A percentile compares a stretch with the other conserved stretches of the same genome.
Conservation (phyloP, 1,139 yeast species). For the Eremothecium gossypii region DNA sequence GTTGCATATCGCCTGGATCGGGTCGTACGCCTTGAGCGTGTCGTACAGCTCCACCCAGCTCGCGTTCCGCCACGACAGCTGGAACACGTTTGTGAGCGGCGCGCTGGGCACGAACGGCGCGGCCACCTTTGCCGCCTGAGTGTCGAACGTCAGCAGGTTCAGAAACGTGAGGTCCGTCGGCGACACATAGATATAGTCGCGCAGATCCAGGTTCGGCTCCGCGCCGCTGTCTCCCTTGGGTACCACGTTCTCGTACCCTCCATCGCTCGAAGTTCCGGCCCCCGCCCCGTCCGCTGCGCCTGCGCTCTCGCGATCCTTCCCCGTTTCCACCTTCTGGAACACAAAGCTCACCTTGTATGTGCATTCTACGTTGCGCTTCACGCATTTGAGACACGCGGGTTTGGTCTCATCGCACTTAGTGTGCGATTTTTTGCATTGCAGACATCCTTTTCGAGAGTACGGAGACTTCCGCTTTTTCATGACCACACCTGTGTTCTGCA, state of each 20-base stretch:
- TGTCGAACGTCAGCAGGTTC: conserved; percentile 6
- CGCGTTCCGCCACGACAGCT: conserved; percentile 7
- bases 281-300: background rate
- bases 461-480: conserved; percentile 7
- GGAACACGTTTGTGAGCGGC: conserved; percentile 4
- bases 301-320: background rate
- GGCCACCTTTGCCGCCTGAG: background rate
- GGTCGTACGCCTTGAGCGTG: conserved; percentile 5
- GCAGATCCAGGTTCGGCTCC: conserved; percentile 5
- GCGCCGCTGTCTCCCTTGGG: background rate
- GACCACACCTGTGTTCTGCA: conserved; percentile 1
- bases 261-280: background rate
- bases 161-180: conserved; percentile 8
- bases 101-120: conserved; percentile 1
- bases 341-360: conserved; percentile 23
- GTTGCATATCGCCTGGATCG: conserved; percentile 3
- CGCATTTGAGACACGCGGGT: conserved; percentile 36
- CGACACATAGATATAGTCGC: conserved; percentile 8
- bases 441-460: conserved; percentile 27
- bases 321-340: conserved; percentile 13
- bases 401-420: conserved; percentile 40
- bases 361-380: conserved; percentile 29
- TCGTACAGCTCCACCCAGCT: conserved; percentile 3
- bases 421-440: conserved; percentile 31
- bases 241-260: background rate